phyloP scores from a whole-genome alignment of 495 filamentous ascomycete species.

The Letharia columbiana region DNA sequence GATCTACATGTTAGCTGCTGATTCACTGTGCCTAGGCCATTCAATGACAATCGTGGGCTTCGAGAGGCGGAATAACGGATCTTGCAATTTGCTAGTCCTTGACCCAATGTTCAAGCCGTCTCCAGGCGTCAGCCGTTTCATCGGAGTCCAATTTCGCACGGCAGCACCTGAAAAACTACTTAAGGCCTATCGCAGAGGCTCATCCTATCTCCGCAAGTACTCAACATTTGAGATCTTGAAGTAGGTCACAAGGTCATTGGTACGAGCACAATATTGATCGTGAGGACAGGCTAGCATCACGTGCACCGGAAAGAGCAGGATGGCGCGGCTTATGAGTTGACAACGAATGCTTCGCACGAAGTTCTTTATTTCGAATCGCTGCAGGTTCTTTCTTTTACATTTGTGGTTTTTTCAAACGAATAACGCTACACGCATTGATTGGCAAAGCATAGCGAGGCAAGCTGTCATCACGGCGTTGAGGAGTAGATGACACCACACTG shows the following conservation, averaged over 20 bases:
- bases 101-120: slow-evolving; percentile 80
- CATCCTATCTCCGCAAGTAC: slow-evolving; percentile 58
- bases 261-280: neutral
- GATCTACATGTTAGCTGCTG: neutral
- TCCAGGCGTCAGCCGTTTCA: slow-evolving; percentile 47
- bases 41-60: slow-evolving; percentile 88
- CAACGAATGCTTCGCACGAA: neutral
- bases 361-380: neutral
- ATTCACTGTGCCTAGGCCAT: slow-evolving; percentile 49
- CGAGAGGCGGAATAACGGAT: slow-evolving; percentile 57
- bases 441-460: neutral
- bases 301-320: neutral
- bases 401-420: neutral
- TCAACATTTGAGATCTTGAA: slow-evolving; percentile 68
- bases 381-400: neutral
- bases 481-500: neutral
- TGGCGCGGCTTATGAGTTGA: neutral
- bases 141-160: slow-evolving; percentile 38
- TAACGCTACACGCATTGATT: neutral
- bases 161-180: slow-evolving; percentile 48
- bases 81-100: slow-evolving; percentile 70
- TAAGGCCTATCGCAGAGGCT: slow-evolving; percentile 61
- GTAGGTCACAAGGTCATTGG: slow-evolving; percentile 39
- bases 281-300: slow-evolving; percentile 3
- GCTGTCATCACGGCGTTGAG: neutral